Evolutionary conservation across 1,139 yeast species (phyloP).

Genomic region (Yamadazyma diddensiae): DNA sequence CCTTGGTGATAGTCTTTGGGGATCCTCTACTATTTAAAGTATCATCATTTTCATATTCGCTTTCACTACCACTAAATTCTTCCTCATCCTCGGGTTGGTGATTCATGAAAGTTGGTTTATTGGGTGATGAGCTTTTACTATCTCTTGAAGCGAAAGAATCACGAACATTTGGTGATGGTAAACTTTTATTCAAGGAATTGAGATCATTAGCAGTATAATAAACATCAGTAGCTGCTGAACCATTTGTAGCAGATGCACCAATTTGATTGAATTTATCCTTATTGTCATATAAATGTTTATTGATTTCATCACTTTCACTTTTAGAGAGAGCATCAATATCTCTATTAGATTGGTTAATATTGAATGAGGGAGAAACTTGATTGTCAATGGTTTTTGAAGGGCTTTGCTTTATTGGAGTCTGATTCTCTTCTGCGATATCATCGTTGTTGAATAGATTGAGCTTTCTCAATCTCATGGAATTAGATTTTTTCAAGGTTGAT

Average conservation of each 20-base stretch:
- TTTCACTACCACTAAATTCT: conserved; percentile 9
- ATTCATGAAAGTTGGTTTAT: conserved; percentile 10
- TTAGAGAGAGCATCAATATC: conserved; percentile 13
- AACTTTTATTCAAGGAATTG: conserved; percentile 10
- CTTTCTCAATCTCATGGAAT: conserved; percentile 44
- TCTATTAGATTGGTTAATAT: conserved; percentile 6
- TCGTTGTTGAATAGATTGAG: conserved; percentile 32
- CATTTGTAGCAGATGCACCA: conserved; percentile 21
- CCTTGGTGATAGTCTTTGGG: conserved; percentile 16
- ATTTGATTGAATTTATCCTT: conserved; percentile 18
- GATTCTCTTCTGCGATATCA: conserved; percentile 13
- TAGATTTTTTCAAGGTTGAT: conserved; percentile 38
- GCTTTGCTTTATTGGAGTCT: conserved; percentile 7
- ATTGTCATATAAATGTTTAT: conserved; percentile 13
- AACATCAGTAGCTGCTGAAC: conserved; percentile 24
- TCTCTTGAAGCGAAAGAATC: conserved; percentile 12
- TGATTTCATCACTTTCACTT: conserved; percentile 17
- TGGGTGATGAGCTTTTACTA: conserved; percentile 2
- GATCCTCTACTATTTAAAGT: conserved; percentile 19
- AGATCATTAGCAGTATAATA: conserved; percentile 42
- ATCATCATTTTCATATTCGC: conserved; percentile 13
- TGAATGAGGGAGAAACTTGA: conserved; percentile 16
- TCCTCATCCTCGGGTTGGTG: conserved; percentile 8
- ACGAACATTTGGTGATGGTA: conserved; percentile 14
- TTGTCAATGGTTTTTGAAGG: conserved; percentile 6